phyloP scores from a whole-genome alignment of 495 filamentous ascomycete genomes.

The Stereocaulon alpinum region DNA sequence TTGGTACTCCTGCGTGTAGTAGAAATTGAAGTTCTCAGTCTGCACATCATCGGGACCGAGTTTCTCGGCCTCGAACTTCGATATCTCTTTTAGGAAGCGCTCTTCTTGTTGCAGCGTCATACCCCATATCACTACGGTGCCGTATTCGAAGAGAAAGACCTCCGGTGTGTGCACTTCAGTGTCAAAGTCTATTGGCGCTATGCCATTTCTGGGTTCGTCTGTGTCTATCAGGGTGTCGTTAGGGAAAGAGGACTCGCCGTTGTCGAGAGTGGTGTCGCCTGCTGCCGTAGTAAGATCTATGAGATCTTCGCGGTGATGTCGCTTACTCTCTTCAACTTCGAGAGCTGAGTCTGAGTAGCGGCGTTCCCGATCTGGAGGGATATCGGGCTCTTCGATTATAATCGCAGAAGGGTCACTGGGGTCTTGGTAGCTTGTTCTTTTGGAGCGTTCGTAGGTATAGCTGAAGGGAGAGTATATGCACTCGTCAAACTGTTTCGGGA shows the following conservation, averaged over 20 bases:
- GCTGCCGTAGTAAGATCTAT: constrained; percentile 39
- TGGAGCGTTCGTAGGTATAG: constrained; percentile 55
- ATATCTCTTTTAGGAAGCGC: constrained; percentile 81
- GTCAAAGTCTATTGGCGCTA: constrained; percentile 45
- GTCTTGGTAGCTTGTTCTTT: constrained; percentile 27
- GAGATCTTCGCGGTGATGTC: constrained; percentile 40
- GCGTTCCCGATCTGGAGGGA: constrained; percentile 40
- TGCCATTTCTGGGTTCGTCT: constrained; percentile 19
- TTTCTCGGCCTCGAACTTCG: constrained; percentile 91
- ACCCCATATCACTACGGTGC: constrained; percentile 99
- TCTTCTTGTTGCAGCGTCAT: constrained; percentile 80
- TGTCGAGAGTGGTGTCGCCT: constrained; percentile 25
- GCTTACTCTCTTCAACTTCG: constrained; percentile 44
- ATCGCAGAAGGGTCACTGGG: constrained; percentile 21
- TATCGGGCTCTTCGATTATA: constrained; percentile 10
- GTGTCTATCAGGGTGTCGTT: constrained; percentile 39
- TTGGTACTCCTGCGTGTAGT: constrained; percentile 95
- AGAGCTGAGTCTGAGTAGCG: constrained; percentile 55
- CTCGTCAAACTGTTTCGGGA: constrained; percentile 87
- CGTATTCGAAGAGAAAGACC: constrained; percentile 93
- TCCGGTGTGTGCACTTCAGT: constrained; percentile 81
- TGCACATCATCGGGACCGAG: constrained; percentile 79
- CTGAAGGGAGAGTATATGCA: constrained; percentile 91
- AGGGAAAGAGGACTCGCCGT: constrained; percentile 20
- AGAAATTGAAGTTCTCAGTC: constrained; percentile 97